phyloP scores from a whole-genome alignment of 2,329 filamentous ascomycete genomes.

The Nothophoma quercina region DNA sequence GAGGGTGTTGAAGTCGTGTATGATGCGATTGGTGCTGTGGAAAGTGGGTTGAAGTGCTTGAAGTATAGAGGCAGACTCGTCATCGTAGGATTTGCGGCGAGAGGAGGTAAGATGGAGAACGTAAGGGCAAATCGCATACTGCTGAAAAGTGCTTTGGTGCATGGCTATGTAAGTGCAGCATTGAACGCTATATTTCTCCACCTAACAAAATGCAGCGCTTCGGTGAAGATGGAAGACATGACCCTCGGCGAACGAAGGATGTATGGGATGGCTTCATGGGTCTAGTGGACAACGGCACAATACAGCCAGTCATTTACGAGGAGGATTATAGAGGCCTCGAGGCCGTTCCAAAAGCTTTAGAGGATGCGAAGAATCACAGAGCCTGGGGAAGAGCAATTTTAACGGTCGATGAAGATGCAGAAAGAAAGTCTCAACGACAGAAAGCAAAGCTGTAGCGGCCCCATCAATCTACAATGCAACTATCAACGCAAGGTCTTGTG shows the following conservation, averaged over 20 bases:
- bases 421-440: slow-evolving; percentile 3
- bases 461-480: neutral
- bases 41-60: slow-evolving; percentile 62
- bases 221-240: slow-evolving; percentile 62
- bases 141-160: slow-evolving; percentile 33
- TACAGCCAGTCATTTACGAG: slow-evolving; percentile 62
- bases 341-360: slow-evolving; percentile 59
- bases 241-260: slow-evolving; percentile 56
- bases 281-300: slow-evolving; percentile 56
- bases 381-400: slow-evolving; percentile 66
- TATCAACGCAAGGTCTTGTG: too few relatives aligned
- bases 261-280: slow-evolving; percentile 62
- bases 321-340: slow-evolving; percentile 59
- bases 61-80: slow-evolving; percentile 63
- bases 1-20: slow-evolving; percentile 65
- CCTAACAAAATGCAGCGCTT: slow-evolving; percentile 53
- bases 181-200: neutral
- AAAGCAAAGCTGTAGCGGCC: slow-evolving; percentile 21
- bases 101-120: slow-evolving; percentile 60
- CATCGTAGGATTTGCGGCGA: slow-evolving; percentile 66
- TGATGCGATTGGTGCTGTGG: slow-evolving; percentile 65
- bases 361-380: slow-evolving; percentile 59
- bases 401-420: slow-evolving; percentile 45
- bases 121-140: slow-evolving; percentile 33
- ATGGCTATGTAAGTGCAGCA: slow-evolving; percentile 32